A percentile compares a stretch with the other conserved stretches of the same genome.
phyloP scores from a whole-genome alignment of 2,329 filamentous ascomycete genomes.

The Ophiostoma australiae region DNA sequence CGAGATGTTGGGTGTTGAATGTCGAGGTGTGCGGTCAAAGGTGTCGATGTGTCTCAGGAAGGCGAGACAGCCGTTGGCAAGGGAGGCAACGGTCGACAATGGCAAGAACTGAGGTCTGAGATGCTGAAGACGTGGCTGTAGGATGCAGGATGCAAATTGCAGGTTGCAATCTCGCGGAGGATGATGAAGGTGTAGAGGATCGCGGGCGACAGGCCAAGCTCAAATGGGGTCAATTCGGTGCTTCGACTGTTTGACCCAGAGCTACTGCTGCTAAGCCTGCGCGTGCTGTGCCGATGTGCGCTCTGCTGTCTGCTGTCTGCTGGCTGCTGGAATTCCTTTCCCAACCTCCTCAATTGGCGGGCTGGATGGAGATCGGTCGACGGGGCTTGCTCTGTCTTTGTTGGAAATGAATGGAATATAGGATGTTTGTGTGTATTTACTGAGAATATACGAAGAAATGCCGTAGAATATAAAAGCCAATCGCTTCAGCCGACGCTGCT shows the following conservation, averaged over 20 bases:
- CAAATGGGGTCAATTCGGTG: not conserved
- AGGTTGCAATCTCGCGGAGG: not conserved
- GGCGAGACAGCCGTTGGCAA: conserved; percentile 13
- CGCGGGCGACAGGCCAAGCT: not conserved
- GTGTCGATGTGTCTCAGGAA: not conserved
- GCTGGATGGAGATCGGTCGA: conserved; percentile 1
- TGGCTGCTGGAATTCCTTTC: conserved; percentile 15
- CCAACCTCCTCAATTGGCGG: conserved; percentile 23
- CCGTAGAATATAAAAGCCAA: not conserved
- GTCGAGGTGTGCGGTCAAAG: not conserved
- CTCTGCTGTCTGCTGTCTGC: not conserved
- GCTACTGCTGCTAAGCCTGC: not conserved
- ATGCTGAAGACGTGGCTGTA: conserved; percentile 1
- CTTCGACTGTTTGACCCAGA: not conserved
- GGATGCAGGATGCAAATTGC: not conserved
- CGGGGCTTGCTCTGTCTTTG: not conserved
- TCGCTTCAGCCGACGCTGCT: not conserved
- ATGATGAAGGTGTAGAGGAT: not conserved
- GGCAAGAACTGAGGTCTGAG: not conserved
- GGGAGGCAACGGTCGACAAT: not conserved
- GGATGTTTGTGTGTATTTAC: not conserved
- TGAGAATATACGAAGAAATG: not conserved
- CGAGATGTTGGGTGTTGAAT: not conserved
- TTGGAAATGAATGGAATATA: not conserved
- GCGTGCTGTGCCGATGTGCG: not conserved